Base-by-base conservation (phyloP, 768 basidiomycete genomes). In the Cystofilobasidium capitatum region DNA sequence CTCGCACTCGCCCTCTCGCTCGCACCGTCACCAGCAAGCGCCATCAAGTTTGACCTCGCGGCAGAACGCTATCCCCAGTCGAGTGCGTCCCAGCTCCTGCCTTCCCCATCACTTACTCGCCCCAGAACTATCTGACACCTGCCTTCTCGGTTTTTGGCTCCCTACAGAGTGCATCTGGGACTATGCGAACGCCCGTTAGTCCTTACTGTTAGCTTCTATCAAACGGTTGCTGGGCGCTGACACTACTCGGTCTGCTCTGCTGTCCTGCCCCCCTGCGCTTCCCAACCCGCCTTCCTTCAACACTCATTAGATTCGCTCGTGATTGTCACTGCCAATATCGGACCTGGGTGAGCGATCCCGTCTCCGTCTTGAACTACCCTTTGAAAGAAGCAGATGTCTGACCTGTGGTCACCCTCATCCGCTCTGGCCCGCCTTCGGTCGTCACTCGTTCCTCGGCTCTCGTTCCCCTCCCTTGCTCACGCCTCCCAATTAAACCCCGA, bases 271-370 rank as follows among this genome's bases (percentile, higher is more conserved):
- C 16, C 49, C 22, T 36, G 26, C 62, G 22, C 7, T 24, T 36
- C 12, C 45, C 20, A 6, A 33, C 49, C 35, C 3, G 17, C 22
- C 2, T 2, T 62, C 61, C 16, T 39, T 9, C 29, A 37, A 16
- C 20, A 6, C 24, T 8, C n/a, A 5, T 26, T 1, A 67, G 66
- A 91, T 73, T 83, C 89, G 8, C 86, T 98, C 40, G 90, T 97
- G 75, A 90, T 99, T 73, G 91, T 96, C 71, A 97, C 94, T 0
- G 92, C 94, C 51, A 94, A 96, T 75, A 87, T 94, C 36, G 86
- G 86, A 0, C 82, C 86, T 0, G 72, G 76, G 67, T 69, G 22
- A 6, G 67, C 24, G 17, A 9, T 2, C 45, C 26, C 24, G 2
- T 47, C 3, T 24, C 36, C 47, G 14, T 45, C 24, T 44, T 3